A percentile compares a stretch with the other conserved stretches of the same genome.
These are phyloP conservation scores for Clathrospora elynae DNA, from an alignment of 2,329 filamentous ascomycete species.

Conservation along the genomic window DNA sequence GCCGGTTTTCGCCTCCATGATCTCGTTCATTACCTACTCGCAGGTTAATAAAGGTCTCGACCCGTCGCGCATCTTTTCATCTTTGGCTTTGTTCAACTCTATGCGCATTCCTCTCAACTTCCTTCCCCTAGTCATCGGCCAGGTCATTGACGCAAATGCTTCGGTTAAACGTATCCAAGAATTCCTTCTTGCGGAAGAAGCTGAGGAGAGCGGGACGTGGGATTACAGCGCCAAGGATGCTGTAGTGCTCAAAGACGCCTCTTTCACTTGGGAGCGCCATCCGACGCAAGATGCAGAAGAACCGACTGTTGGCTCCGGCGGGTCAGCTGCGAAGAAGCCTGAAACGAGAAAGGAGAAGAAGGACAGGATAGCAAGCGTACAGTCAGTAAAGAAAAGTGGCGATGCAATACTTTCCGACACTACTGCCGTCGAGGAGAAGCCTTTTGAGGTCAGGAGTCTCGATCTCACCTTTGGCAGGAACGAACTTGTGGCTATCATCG, in stretches of 20 bases:
- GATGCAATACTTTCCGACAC: slow-evolving; percentile 56
- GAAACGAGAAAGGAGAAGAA: slow-evolving; percentile 58
- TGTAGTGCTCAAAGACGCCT: slow-evolving; percentile 71
- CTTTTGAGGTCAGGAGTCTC: slow-evolving; percentile 74
- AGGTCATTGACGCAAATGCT: slow-evolving; percentile 86
- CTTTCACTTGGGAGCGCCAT: slow-evolving; percentile 85
- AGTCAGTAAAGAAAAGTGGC: slow-evolving; percentile 28
- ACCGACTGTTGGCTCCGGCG: slow-evolving; percentile 31
- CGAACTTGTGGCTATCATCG: slow-evolving; percentile 84
- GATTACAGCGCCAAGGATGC: slow-evolving; percentile 59
- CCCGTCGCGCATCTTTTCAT: slow-evolving; percentile 86
- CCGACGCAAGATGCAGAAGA: slow-evolving; percentile 57
- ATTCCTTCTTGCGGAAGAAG: slow-evolving; percentile 85
- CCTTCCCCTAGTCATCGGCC: slow-evolving; percentile 84
- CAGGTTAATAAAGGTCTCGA: slow-evolving; percentile 69
- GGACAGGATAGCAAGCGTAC: slow-evolving; percentile 48
- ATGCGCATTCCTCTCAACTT: slow-evolving; percentile 88
- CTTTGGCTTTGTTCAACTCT: slow-evolving; percentile 89
- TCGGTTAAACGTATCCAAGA: slow-evolving; percentile 86
- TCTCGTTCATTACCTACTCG: slow-evolving; percentile 83
- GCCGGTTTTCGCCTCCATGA: slow-evolving; percentile 92
- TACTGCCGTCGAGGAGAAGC: slow-evolving; percentile 55
- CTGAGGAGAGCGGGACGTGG: slow-evolving; percentile 70
- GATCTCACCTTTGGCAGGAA: slow-evolving; percentile 72
- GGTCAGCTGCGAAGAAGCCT: slow-evolving; percentile 42